Conservation (phyloP, 2,329 filamentous ascomycete genomes). For the Trichoderma sp. region DNA sequence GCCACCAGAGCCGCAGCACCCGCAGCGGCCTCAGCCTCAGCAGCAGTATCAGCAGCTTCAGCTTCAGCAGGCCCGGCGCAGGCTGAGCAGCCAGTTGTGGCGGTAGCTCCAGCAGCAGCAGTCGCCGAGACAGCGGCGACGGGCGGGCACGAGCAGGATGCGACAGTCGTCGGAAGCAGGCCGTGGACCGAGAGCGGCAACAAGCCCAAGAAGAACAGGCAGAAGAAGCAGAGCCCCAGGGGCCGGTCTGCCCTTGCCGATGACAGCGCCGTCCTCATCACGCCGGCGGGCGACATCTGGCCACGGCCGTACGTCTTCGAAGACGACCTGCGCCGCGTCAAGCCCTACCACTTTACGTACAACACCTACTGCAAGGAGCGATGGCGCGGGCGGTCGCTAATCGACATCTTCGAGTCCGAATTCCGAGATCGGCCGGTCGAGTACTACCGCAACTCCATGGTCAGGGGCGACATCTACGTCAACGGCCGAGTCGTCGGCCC, state of each 20-base stretch:
- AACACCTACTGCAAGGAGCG: slow-evolving; percentile 93
- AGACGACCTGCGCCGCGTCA: slow-evolving; percentile 77
- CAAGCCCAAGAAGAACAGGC: slow-evolving; percentile 10
- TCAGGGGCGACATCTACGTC: slow-evolving; percentile 74
- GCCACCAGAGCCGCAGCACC: slow-evolving; percentile 23
- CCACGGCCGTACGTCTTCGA: slow-evolving; percentile 79
- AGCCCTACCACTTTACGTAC: slow-evolving; percentile 90
- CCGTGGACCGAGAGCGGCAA: neutral
- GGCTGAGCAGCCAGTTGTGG: neutral
- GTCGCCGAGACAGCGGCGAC: neutral
- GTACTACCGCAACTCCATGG: slow-evolving; percentile 87
- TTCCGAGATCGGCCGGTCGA: slow-evolving; percentile 84
- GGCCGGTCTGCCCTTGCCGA: slow-evolving; percentile 27
- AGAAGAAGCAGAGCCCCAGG: slow-evolving; percentile 17
- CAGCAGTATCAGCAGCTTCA: neutral
- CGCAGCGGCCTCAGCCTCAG: slow-evolving; percentile 15
- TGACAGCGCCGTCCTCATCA: slow-evolving; percentile 34
- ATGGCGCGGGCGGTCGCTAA: slow-evolving; percentile 78
- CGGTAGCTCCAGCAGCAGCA: too few relatives aligned
- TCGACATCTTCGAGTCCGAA: slow-evolving; percentile 88
- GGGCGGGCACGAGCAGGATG: neutral
- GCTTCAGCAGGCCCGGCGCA: neutral
- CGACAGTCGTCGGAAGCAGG: neutral
- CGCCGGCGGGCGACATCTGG: slow-evolving; percentile 44
- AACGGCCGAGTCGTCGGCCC: slow-evolving; percentile 72